A percentile compares a stretch with the other conserved stretches of the same genome.
Conservation (phyloP, 495 filamentous ascomycete species). For the Hypoxylon subgilvum region DNA sequence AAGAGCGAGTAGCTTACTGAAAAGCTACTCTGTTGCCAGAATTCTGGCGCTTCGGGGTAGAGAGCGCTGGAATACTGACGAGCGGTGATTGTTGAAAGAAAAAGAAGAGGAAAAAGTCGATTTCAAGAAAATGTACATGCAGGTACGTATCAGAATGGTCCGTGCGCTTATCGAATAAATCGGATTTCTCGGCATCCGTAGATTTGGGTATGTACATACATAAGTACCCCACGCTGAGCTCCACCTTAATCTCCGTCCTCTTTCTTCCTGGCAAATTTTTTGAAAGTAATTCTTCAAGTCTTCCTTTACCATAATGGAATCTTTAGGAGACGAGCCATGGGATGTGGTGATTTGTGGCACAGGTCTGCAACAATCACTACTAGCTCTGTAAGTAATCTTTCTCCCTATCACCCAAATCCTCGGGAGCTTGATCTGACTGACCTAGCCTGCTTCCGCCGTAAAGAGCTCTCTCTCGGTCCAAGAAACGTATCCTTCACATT, state of each 20-base stretch:
- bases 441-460: slow-evolving; percentile 55
- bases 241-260: slow-evolving; percentile 37
- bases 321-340: slow-evolving; percentile 80
- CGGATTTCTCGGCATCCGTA: slow-evolving; percentile 8
- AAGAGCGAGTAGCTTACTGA: slow-evolving; percentile 69
- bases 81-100: slow-evolving; percentile 57
- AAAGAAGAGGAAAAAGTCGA: background rate
- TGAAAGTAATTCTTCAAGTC: slow-evolving; percentile 35
- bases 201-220: too few relatives aligned
- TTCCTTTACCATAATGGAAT: slow-evolving; percentile 68
- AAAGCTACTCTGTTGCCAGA: slow-evolving; percentile 60
- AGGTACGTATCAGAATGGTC: background rate
- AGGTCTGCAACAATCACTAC: slow-evolving; percentile 84
- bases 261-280: slow-evolving; percentile 46
- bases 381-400: slow-evolving; percentile 77
- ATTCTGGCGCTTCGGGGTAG: slow-evolving; percentile 45
- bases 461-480: slow-evolving; percentile 91
- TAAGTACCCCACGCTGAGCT: too few relatives aligned
- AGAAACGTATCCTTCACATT: slow-evolving; percentile 89
- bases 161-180: too few relatives aligned
- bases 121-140: background rate
- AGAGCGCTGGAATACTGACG: slow-evolving; percentile 48
- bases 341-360: slow-evolving; percentile 92
- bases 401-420: slow-evolving; percentile 10
- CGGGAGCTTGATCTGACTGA: slow-evolving; percentile 64